Percentiles rank a stretch among this genome's conserved stretches.
Conservation (phyloP, 169 alveolate species). For the Eimeria maxima region DNA sequence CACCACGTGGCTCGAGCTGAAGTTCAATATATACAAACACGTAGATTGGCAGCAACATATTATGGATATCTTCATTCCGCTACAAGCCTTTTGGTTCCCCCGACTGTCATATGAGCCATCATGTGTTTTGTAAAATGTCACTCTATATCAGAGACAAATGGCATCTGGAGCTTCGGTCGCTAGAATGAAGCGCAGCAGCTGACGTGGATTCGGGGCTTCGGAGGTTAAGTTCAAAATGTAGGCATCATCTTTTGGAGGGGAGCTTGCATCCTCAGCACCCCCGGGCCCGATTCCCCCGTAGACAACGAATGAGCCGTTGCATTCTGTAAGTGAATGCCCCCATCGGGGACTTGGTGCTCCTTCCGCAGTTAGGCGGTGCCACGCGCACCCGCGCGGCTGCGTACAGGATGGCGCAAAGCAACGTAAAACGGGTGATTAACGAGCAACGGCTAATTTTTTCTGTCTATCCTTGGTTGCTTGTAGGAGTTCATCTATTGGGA, state of each 20-base stretch:
- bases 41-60: background rate
- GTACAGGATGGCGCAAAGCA: background rate
- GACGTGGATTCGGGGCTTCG: slow-evolving; percentile 73
- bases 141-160: too few relatives aligned
- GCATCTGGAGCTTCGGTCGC: background rate
- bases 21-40: background rate
- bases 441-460: too few relatives aligned
- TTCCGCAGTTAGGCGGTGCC: slow-evolving; percentile 73
- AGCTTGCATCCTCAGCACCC: background rate
- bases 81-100: background rate
- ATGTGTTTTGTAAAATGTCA: background rate
- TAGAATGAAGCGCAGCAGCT: background rate
- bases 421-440: background rate
- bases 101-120: background rate
- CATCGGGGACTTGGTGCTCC: slow-evolving; percentile 75
- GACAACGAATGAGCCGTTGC: slow-evolving; percentile 42
- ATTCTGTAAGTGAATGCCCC: slow-evolving; percentile 65
- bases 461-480: too few relatives aligned
- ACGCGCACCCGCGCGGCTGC: slow-evolving; percentile 81
- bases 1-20: slow-evolving; percentile 72
- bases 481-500: background rate
- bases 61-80: background rate
- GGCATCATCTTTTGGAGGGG: slow-evolving; percentile 64
- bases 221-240: slow-evolving; percentile 44
- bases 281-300: slow-evolving; percentile 75